Evolutionary conservation across 75 land plant genomes (phyloP).

Genomic region (Pseudotsuga menziesii): DNA sequence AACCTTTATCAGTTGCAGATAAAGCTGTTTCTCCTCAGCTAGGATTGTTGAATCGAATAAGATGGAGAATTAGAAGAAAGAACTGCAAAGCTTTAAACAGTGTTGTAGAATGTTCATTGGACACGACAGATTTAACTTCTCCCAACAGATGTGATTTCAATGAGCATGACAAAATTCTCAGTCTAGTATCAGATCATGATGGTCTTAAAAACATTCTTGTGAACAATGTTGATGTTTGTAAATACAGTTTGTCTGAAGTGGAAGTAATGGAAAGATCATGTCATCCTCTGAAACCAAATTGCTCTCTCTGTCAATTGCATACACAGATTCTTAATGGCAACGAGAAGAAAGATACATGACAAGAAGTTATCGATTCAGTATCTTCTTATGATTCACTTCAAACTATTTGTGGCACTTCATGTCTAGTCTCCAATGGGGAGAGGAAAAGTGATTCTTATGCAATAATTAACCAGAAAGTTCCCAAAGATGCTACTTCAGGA

Average conservation of each 20-base stretch:
- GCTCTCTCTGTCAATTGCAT: background rate
- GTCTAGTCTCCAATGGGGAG: background rate
- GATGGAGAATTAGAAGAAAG: background rate
- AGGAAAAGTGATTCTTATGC: background rate
- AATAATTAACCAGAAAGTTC: background rate
- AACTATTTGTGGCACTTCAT: background rate
- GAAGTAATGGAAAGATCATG: background rate
- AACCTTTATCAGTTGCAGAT: constrained; percentile 1
- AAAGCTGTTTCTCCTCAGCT: background rate
- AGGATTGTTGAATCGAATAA: constrained; percentile 2
- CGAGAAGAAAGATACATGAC: background rate
- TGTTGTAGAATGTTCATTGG: constrained; percentile 3
- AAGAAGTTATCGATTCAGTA: background rate
- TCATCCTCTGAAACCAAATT: background rate
- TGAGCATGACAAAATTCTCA: background rate
- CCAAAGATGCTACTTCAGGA: background rate
- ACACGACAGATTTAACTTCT: background rate
- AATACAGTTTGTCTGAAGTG: background rate
- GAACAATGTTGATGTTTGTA: constrained; percentile 5
- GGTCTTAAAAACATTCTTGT: background rate
- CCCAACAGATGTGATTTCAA: background rate
- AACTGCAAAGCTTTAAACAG: background rate
- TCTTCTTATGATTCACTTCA: background rate
- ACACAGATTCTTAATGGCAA: background rate
- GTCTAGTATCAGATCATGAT: background rate